Evolutionary conservation across 2,329 filamentous ascomycete genomes (phyloP).

Genomic region (Alternaria ethzedia): DNA sequence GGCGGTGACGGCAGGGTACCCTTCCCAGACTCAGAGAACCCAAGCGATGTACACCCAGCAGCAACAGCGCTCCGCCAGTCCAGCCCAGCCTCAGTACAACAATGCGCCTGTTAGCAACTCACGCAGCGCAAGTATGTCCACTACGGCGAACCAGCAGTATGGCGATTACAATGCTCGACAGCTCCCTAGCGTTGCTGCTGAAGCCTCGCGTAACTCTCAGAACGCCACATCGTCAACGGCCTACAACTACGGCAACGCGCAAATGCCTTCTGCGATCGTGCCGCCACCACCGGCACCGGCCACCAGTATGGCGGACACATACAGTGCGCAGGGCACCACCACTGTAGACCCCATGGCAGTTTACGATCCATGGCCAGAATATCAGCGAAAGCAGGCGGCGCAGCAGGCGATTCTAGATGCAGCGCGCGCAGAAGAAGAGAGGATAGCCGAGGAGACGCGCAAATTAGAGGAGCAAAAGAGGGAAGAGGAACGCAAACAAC

Average conservation of each 20-base stretch:
- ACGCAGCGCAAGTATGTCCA: conserved; percentile 14
- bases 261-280: conserved; percentile 14
- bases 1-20: conserved; percentile 28
- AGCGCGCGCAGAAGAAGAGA: conserved; percentile 44
- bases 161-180: conserved; percentile 29
- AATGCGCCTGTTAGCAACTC: conserved; percentile 12
- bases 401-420: conserved; percentile 45
- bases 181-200: conserved; percentile 23
- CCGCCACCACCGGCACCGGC: conserved; percentile 18
- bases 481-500: conserved; percentile 29
- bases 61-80: conserved; percentile 36
- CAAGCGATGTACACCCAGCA: conserved; percentile 34
- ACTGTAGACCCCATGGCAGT: conserved; percentile 62
- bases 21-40: conserved; percentile 36
- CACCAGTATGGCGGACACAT: conserved; percentile 28
- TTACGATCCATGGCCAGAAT: conserved; percentile 60
- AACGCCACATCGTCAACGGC: conserved; percentile 19
- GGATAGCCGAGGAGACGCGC: conserved; percentile 30
- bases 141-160: conserved; percentile 27
- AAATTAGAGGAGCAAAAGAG: conserved; percentile 37
- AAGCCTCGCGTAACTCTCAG: conserved; percentile 21
- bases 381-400: conserved; percentile 51
- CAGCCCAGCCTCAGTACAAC: conserved; percentile 35
- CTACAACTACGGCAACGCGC: conserved; percentile 28
- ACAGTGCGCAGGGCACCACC: conserved; percentile 37